Evolutionary conservation across 148 eudicot species (phyloP), one percentile per base, ranked within the genome.

Genomic region (Hydrangea macrophylla): DNA sequence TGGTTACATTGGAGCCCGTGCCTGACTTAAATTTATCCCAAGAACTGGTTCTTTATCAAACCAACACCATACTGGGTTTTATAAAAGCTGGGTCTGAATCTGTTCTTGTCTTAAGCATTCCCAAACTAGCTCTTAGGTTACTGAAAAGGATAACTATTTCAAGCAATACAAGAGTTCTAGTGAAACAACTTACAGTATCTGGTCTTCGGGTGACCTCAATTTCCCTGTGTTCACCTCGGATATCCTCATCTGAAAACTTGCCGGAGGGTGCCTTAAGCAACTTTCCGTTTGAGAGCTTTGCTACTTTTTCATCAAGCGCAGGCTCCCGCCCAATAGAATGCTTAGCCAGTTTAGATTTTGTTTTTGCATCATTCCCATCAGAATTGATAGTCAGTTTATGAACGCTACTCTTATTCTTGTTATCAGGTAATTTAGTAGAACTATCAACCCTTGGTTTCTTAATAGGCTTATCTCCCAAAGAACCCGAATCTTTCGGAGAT

Each of bases 131-230:
- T n/a, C n/a, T 35, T 35, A 35, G 8, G 39, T 35, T 35, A 35
- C 4, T 35, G 39, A 35, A 35, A 35, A 35, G 39, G 25, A 63
- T 1, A n/a, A 63, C 30, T 7, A 9, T 32, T 61, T 20, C 55
- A 57, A 39, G 54, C 60, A 53, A 44, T 36, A 60, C 50, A 20
- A 48, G 7, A 57, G 22, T 22, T 31, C 51, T 40, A 45, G 33
- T 23, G 24, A 58, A 23, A 67, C 50, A 72, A 90, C 99, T 90
- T 91, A 94, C 98, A 65, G n/a, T 60, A 50, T 54, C 65, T 15
- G 93, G 97, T 48, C 82, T 88, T 73, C 77, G 83, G n/a, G 82
- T 78, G 61, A 90, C 86, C 73, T 78, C 86, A 53, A 80, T 73
- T 33, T 44, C 67, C 60, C 67, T 72, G 40, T 78, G 81, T 73